A percentile compares a stretch with the other conserved stretches of the same genome.
phyloP scores from a whole-genome alignment of 257 asterid genomes.

The Jacaranda mimosifolia region DNA sequence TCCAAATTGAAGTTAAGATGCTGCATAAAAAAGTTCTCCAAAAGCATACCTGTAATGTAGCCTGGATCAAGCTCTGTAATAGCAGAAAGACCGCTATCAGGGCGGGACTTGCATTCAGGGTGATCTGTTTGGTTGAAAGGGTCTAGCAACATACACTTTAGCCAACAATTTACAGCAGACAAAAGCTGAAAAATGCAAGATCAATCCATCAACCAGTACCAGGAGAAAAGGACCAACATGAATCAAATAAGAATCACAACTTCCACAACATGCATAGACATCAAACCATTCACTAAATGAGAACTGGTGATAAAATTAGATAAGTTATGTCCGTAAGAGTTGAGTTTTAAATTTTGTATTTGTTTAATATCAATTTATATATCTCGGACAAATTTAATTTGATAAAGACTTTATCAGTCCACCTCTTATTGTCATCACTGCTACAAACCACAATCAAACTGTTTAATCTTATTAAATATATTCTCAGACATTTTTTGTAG shows the following conservation, averaged over 20 bases:
- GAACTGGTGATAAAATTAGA: not conserved
- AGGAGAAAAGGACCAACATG: conserved; percentile 1
- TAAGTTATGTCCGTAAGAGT: not conserved
- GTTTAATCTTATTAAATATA: not conserved
- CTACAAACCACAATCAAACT: conserved; percentile 26
- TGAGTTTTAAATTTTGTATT: not conserved
- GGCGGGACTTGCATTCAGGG: conserved; percentile 97
- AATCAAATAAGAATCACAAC: not conserved
- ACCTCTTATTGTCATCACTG: conserved; percentile 12
- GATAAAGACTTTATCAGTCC: conserved; percentile 16
- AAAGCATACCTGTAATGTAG: conserved; percentile 78
- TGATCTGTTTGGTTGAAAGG: conserved; percentile 98
- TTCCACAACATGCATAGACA: not conserved
- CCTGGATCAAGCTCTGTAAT: conserved; percentile 99
- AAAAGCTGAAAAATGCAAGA: conserved; percentile 69
- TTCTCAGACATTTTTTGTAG: not conserved
- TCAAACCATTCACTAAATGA: conserved; percentile 7
- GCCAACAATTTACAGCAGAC: conserved; percentile 98
- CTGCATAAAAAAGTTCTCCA: conserved; percentile 13
- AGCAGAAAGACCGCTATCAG: conserved; percentile 98
- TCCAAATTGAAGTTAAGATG: conserved; percentile 6
- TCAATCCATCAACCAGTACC: conserved; percentile 19
- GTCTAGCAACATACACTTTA: conserved; percentile 87
- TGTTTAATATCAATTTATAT: conserved; percentile 11
- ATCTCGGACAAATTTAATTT: conserved; percentile 10